phyloP scores from a whole-genome alignment of 2,329 filamentous ascomycete genomes.

The Monosporascus sp. region DNA sequence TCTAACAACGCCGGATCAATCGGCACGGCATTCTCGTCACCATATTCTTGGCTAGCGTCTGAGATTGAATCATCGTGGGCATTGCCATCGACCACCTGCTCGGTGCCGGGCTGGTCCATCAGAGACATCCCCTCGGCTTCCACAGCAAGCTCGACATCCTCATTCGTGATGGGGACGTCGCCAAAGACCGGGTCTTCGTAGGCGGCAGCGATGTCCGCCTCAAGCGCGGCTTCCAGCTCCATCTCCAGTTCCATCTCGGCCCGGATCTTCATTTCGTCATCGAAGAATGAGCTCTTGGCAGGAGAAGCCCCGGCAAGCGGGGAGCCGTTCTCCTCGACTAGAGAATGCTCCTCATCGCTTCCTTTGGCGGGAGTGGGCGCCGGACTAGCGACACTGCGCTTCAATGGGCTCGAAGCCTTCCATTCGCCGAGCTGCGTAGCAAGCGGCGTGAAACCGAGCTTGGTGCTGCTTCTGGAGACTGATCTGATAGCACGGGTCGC shows the following conservation, averaged over 20 bases:
- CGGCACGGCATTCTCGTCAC: constrained; percentile 59
- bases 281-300: constrained; percentile 49
- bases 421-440: constrained; percentile 57
- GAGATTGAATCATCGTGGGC: constrained; percentile 47
- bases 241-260: constrained; percentile 25
- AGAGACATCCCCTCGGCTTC: constrained; percentile 58
- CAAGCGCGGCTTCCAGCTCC: constrained; percentile 31
- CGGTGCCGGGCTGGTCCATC: constrained; percentile 38
- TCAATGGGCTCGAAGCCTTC: constrained; percentile 54
- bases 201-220: constrained; percentile 31
- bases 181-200: constrained; percentile 35
- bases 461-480: constrained; percentile 20
- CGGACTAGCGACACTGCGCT: constrained; percentile 26
- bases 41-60: constrained; percentile 61
- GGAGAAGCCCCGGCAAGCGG: constrained; percentile 30
- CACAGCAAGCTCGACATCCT: constrained; percentile 52
- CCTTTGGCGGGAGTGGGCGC: constrained; percentile 16
- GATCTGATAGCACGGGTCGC: constrained; percentile 25
- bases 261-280: constrained; percentile 53
- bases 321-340: constrained; percentile 18
- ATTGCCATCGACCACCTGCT: constrained; percentile 28
- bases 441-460: constrained; percentile 59
- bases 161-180: constrained; percentile 43
- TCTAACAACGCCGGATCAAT: constrained; percentile 44
- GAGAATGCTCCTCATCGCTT: constrained; percentile 19